phyloP scores from a whole-genome alignment of 257 asterid species.

The Euphrasia confusa region DNA sequence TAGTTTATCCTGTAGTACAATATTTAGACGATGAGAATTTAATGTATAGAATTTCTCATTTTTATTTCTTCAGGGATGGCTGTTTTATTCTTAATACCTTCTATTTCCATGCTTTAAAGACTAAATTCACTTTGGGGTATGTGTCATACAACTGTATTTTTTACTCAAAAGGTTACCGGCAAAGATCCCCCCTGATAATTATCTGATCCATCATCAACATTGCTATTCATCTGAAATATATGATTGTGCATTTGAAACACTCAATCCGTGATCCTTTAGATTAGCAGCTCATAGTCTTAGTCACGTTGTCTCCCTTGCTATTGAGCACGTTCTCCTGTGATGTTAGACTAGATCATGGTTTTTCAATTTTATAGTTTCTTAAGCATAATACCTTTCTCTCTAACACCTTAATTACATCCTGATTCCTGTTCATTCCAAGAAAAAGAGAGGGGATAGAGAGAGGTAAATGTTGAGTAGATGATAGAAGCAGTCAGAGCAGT shows the following conservation, averaged over 20 bases:
- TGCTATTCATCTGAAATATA: slow-evolving; percentile 10
- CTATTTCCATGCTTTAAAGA: slow-evolving; percentile 13
- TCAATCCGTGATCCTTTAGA: slow-evolving; percentile 12
- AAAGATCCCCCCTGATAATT: not conserved
- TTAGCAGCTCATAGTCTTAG: slow-evolving; percentile 18
- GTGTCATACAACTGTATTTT: slow-evolving; percentile 3
- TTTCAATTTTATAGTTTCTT: slow-evolving; percentile 16
- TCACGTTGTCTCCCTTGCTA: slow-evolving; percentile 1
- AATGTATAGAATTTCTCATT: slow-evolving; percentile 2
- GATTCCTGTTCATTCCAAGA: not conserved
- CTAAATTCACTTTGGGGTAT: not conserved
- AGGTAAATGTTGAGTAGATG: not conserved
- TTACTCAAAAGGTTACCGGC: slow-evolving; percentile 17
- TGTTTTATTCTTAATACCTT: slow-evolving; percentile 8
- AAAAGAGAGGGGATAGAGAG: not conserved
- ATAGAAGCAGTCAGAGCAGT: not conserved
- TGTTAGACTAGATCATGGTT: slow-evolving; percentile 3
- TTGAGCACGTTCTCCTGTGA: not conserved
- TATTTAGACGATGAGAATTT: slow-evolving; percentile 11
- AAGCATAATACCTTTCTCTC: slow-evolving; percentile 2
- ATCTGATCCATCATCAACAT: slow-evolving; percentile 5
- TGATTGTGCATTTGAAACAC: slow-evolving; percentile 13
- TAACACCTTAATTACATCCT: not conserved
- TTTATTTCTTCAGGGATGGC: not conserved
- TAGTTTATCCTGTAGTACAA: slow-evolving; percentile 8